A percentile compares a stretch with the other conserved stretches of the same genome.
Evolutionary conservation across 192 early-diverging fungal species (phyloP).

Genomic region (Rhizophagus clarus): DNA sequence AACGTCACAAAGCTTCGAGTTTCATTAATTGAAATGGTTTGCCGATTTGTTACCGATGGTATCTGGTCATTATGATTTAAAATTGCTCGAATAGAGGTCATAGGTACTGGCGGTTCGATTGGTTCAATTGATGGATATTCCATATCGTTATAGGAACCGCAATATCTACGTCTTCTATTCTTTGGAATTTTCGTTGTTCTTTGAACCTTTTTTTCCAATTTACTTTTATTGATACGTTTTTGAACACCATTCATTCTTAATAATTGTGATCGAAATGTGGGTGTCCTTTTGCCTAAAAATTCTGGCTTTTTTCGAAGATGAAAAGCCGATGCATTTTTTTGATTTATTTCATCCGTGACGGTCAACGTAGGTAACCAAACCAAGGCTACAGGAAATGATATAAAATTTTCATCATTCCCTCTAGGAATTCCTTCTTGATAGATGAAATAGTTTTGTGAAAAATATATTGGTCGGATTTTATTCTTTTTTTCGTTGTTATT

Average conservation of each 20-base stretch:
- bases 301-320: slow-evolving; percentile 2
- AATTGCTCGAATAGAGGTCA: background rate
- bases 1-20: too few relatives aligned
- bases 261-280: slow-evolving; percentile 4
- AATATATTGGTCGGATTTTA: background rate
- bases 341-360: background rate
- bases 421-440: background rate
- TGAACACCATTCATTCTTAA: slow-evolving; percentile 10
- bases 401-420: background rate
- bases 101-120: background rate
- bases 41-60: too few relatives aligned
- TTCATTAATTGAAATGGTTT: too few relatives aligned
- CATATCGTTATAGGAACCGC: too few relatives aligned
- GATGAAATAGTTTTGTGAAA: background rate
- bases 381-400: background rate
- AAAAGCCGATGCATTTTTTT: slow-evolving; percentile 24
- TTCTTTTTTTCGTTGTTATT: background rate
- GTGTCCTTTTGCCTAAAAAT: background rate
- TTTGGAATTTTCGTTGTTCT: background rate
- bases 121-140: too few relatives aligned
- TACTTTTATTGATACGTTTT: background rate
- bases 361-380: slow-evolving; percentile 25
- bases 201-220: background rate
- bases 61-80: background rate
- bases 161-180: background rate